Conservation (phyloP, 805 yeast species). For the Lipomyces spencermartinsiae region DNA sequence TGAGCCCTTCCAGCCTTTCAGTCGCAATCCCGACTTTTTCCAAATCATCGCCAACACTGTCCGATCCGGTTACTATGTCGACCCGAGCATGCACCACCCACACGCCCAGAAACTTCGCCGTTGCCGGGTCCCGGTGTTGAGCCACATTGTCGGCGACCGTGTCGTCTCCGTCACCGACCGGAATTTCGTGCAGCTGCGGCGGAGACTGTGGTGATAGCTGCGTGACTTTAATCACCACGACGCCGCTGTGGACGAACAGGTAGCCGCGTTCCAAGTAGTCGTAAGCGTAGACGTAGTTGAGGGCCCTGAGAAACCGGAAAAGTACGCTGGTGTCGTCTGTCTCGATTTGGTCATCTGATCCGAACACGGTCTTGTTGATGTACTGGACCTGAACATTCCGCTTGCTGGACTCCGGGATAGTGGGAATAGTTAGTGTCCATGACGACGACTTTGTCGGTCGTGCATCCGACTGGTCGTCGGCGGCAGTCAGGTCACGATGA, state of each 20-base stretch:
- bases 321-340: conserved; percentile 15
- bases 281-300: conserved; percentile 34
- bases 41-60: conserved; percentile 28
- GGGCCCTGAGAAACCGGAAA: conserved; percentile 30
- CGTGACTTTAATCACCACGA: conserved; percentile 23
- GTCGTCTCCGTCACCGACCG: conserved; percentile 16
- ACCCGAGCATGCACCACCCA: conserved; percentile 38
- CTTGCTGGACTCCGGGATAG: conserved; percentile 51
- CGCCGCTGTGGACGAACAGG: conserved; percentile 27
- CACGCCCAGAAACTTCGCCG: conserved; percentile 25
- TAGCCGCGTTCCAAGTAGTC: conserved; percentile 32
- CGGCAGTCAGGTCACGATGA: conserved; percentile 15
- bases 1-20: conserved; percentile 30
- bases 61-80: conserved; percentile 25
- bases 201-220: conserved; percentile 31
- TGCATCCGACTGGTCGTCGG: not conserved
- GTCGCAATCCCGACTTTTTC: conserved; percentile 24
- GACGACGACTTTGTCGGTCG: conserved; percentile 7
- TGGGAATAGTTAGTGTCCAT: conserved; percentile 45
- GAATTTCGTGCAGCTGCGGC: conserved; percentile 27
- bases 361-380: conserved; percentile 18
- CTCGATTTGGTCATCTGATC: not conserved
- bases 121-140: conserved; percentile 15
- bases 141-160: conserved; percentile 30
- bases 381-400: conserved; percentile 37